These are phyloP conservation scores for Penicillium subrubescens DNA, from an alignment of 495 filamentous ascomycete genomes.

Conservation along the genomic window DNA sequence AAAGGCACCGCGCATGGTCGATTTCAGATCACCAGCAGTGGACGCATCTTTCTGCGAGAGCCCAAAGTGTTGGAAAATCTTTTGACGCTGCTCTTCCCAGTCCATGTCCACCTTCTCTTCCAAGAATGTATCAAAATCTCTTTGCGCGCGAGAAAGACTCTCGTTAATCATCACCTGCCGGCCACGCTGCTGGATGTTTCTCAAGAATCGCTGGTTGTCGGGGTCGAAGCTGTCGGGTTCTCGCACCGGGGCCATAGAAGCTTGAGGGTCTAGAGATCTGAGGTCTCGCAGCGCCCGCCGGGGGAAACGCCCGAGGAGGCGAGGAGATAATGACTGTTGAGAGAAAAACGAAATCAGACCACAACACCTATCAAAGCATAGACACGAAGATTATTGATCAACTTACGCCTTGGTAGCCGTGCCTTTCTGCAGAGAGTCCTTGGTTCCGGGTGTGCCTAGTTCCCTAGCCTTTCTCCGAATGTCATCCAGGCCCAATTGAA, in stretches of 20 bases:
- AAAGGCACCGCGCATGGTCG: constrained; percentile 54
- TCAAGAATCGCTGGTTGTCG: constrained; percentile 80
- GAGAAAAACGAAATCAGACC: constrained; percentile 10
- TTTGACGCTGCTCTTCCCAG: constrained; percentile 89
- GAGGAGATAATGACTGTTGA: constrained; percentile 73
- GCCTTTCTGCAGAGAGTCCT: constrained; percentile 45
- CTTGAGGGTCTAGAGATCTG: constrained; percentile 56
- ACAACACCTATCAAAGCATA: not conserved
- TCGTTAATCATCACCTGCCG: constrained; percentile 89
- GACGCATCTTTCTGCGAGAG: constrained; percentile 65
- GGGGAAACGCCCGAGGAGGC: constrained; percentile 86
- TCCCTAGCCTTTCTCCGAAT: constrained; percentile 82
- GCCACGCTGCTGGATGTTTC: constrained; percentile 83
- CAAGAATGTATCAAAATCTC: constrained; percentile 88
- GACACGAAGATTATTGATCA: not conserved
- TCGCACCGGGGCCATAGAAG: constrained; percentile 46
- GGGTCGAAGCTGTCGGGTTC: constrained; percentile 59
- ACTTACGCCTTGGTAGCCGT: constrained; percentile 67
- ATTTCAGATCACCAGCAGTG: constrained; percentile 41
- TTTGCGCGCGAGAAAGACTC: constrained; percentile 78
- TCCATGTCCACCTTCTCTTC: constrained; percentile 93
- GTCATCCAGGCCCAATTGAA: constrained; percentile 85
- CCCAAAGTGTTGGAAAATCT: constrained; percentile 95
- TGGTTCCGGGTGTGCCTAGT: constrained; percentile 59
- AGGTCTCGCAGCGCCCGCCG: constrained; percentile 78